Evolutionary conservation across 2,329 filamentous ascomycete species (phyloP), one percentile per base, ranked within the genome.

Genomic region (Simplicillium sp.): DNA sequence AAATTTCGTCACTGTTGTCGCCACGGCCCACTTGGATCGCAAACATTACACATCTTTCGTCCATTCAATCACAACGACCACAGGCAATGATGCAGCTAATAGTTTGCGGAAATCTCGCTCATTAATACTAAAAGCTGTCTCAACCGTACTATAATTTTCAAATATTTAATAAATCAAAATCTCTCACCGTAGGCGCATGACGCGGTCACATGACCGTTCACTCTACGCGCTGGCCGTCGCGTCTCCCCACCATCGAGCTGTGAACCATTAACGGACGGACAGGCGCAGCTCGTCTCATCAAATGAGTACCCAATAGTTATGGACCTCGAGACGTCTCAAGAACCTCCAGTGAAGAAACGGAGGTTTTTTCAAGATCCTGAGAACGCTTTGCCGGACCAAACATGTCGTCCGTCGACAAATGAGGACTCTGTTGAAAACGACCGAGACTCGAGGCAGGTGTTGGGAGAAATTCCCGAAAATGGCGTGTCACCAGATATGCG

Each of bases 311-410:
- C 20, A 16, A 36, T 33, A 34, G 53, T 34, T 31, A 71, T 71
- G 68, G 64, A 61, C 37, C 51, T 57, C 40, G 49, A 52, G 44
- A 54, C 58, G 36, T 60, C 61, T 16, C 54, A 58, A 38, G 69
- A 64, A 36, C 68, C 66, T 48, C 68, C 71, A 1, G 49, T 53
- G 9, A 75, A 75, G 54, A 65, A 56, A 52, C 52, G 59, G 44
- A 59, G 63, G 41, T 60, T 64, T 47, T 64, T 66, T 39, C 54
- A 51, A 37, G 57, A 62, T 40, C 45, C 53, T 33, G 53, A 55
- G 35, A 58, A 62, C 29, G 38, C 48, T n/a, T 48, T 54, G 4
- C 52, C 53, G 11, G 56, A 53, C 20, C 20, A n/a, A n/a, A 5
- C 20, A 25, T 25, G 6, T 25, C 20, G 20, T 9, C 9, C 9